phyloP scores from a whole-genome alignment of 2,329 filamentous ascomycete species.

The Penicillium sp. region DNA sequence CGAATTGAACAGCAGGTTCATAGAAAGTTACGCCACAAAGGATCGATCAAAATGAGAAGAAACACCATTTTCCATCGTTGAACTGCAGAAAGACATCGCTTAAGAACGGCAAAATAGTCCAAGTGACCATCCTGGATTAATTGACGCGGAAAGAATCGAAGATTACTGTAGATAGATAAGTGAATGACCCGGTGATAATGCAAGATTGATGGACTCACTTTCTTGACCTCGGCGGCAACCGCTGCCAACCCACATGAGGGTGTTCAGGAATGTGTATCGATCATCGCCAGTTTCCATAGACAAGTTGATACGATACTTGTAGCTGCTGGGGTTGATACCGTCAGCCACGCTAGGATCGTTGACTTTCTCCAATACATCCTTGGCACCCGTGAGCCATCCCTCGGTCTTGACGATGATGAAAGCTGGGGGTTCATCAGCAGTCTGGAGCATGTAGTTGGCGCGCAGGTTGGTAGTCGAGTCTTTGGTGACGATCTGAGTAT shows the following conservation, averaged over 20 bases:
- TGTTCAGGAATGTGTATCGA: constrained; percentile 48
- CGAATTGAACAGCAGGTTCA: constrained; percentile 3
- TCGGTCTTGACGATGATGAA: constrained; percentile 47
- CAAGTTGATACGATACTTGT: constrained; percentile 48
- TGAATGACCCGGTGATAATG: background rate
- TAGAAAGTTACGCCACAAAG: constrained; percentile 10
- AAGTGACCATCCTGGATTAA: constrained; percentile 17
- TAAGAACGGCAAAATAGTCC: constrained; percentile 19
- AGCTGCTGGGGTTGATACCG: constrained; percentile 46
- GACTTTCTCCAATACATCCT: constrained; percentile 48
- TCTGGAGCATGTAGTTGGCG: constrained; percentile 48
- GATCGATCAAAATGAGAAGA: constrained; percentile 10
- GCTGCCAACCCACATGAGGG: constrained; percentile 49
- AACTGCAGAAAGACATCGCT: constrained; percentile 17
- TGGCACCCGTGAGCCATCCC: constrained; percentile 48
- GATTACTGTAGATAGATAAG: constrained; percentile 26
- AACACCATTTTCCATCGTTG: constrained; percentile 23
- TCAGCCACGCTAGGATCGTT: constrained; percentile 44
- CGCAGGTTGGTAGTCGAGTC: constrained; percentile 45
- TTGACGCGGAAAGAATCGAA: constrained; percentile 39
- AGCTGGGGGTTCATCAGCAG: constrained; percentile 48
- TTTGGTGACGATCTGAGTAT: constrained; percentile 48
- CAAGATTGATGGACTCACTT: constrained; percentile 29
- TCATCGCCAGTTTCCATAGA: constrained; percentile 50
- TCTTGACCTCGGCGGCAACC: constrained; percentile 46